These are phyloP conservation scores for Epichloe scottii DNA, from an alignment of 2,329 filamentous ascomycete species.

Conservation along the genomic window DNA sequence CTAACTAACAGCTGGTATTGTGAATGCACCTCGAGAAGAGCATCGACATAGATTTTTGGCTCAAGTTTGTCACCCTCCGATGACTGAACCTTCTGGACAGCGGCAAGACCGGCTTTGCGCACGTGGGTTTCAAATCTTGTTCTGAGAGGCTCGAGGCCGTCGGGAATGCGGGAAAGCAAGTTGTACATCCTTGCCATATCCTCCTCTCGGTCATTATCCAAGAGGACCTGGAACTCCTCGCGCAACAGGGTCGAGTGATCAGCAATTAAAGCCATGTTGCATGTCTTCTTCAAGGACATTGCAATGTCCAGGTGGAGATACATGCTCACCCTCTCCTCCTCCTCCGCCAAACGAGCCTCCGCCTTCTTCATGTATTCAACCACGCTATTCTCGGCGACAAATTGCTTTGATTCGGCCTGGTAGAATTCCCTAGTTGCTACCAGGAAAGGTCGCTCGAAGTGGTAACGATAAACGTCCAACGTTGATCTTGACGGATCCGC, in stretches of 20 bases:
- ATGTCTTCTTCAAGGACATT: conserved; percentile 69
- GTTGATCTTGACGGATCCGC: conserved; percentile 87
- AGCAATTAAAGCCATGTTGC: conserved; percentile 78
- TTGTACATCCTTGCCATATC: conserved; percentile 96
- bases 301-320: conserved; percentile 89
- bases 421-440: conserved; percentile 77
- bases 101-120: conserved; percentile 72
- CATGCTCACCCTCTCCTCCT: conserved; percentile 84
- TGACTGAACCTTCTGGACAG: conserved; percentile 80
- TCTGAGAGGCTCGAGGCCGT: conserved; percentile 80
- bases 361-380: conserved; percentile 99
- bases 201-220: conserved; percentile 89
- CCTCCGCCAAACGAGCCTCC: conserved; percentile 75
- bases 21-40: conserved; percentile 84
- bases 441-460: conserved; percentile 90
- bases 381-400: conserved; percentile 91
- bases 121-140: conserved; percentile 87
- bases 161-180: conserved; percentile 75
- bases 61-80: conserved; percentile 81
- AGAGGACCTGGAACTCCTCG: conserved; percentile 87
- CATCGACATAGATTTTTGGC: conserved; percentile 93
- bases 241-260: conserved; percentile 77
- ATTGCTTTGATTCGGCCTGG: conserved; percentile 80
- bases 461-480: conserved; percentile 82
- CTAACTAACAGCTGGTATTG: conserved; percentile 88